Base-by-base conservation (phyloP, 495 filamentous ascomycete genomes). In the Xylaria grammica region DNA sequence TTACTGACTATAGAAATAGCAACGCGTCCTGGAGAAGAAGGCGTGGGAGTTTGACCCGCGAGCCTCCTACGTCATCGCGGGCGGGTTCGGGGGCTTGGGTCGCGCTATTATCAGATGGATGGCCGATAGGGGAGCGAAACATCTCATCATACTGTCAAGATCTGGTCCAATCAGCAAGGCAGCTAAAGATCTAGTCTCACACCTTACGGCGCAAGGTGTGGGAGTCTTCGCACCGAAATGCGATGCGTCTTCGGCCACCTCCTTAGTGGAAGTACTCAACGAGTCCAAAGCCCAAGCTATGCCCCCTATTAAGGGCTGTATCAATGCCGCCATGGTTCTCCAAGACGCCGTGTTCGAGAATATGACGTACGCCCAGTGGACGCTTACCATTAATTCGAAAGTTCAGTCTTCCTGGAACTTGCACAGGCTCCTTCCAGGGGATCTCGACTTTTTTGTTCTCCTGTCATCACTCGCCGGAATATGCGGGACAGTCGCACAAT, bases 21-120 rank as follows among this genome's bases (percentile, higher is more conserved):
- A 69, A 67, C 62, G 48, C 20, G 26, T 70, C 42, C 3, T 68
- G 17, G 32, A 67, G 32, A 51, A 55, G n/a, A 57, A 62, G 20
- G 5, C 62, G 4, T 75, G 73, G 63, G 45, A 32, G 34, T 64
- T 78, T 51, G 68, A 73, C 19, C 49, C 72, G 0, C 67, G 82
- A 29, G 79, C 77, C 0, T 76, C 80, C 1, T 89, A 88, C 59
- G 63, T 90, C 7, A 65, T 90, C 5, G 78, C 80, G 8, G 85
- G 87, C 15, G 84, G 86, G 24, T 73, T 84, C 4, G 82, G 86
- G 3, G 87, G 86, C 2, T 75, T 91, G 4, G 87, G 87, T 20
- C 77, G 80, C 10, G 75, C 80, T 20, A 75, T 90, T 27, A 72
- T 81, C 4, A 75, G 62, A 8, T 87, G 80, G 82, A 76, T 90